Percentiles rank a stretch among this genome's conserved stretches.
Evolutionary conservation across 1,284 basidiomycete genomes (phyloP).

Genomic region (Apiotrichum laibachii): DNA sequence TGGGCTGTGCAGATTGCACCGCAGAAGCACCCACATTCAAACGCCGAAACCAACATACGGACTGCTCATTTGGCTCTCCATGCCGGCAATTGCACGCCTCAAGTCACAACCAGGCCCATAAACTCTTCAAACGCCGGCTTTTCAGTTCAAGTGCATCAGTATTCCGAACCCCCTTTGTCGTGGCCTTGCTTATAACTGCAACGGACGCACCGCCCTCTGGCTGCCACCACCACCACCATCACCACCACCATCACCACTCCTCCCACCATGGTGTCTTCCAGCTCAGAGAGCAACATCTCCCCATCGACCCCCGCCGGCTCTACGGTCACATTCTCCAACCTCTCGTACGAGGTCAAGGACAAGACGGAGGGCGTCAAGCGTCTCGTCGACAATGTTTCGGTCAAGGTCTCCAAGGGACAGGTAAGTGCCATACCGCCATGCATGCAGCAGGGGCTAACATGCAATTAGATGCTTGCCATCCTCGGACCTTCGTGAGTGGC

Average conservation of each 20-base stretch:
- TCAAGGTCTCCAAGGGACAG: conserved; percentile 13
- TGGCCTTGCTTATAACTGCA: too few relatives aligned
- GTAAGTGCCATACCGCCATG: neutral
- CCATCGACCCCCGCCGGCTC: neutral
- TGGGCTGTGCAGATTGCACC: too few relatives aligned
- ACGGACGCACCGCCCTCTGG: too few relatives aligned
- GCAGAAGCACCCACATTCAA: neutral
- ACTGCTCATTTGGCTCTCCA: too few relatives aligned
- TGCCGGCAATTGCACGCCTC: too few relatives aligned
- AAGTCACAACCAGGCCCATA: too few relatives aligned
- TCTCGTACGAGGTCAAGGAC: conserved; percentile 21
- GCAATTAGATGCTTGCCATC: conserved; percentile 22
- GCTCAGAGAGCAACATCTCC: neutral
- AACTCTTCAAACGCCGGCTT: too few relatives aligned
- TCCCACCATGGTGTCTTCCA: neutral
- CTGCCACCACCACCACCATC: too few relatives aligned
- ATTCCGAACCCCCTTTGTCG: too few relatives aligned
- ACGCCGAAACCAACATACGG: neutral
- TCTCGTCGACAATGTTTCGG: conserved; percentile 18
- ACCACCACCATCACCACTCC: too few relatives aligned
- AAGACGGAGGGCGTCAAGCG: conserved; percentile 15
- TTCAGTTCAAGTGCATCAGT: too few relatives aligned
- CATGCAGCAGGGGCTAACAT: neutral
- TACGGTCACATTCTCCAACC: conserved; percentile 9
- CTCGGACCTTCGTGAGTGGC: conserved; percentile 17